A percentile compares a stretch with the other conserved stretches of the same genome.
Evolutionary conservation across 2,329 filamentous ascomycete species (phyloP).

Genomic region (Thelonectria rubi): DNA sequence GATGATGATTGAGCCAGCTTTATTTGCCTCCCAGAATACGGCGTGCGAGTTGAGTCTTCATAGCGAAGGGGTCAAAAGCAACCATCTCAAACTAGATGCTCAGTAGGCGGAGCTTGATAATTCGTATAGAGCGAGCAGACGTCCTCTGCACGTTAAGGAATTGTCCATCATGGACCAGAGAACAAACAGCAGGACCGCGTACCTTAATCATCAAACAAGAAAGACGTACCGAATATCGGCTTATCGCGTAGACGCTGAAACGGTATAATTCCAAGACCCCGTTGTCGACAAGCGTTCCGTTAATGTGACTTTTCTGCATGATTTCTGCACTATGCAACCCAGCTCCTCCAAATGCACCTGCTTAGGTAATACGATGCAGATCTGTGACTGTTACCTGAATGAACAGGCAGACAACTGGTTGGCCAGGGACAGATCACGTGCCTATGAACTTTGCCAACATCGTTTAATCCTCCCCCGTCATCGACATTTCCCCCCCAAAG

Average conservation of each 20-base stretch:
- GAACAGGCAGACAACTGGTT: constrained; percentile 1
- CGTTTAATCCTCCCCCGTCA: constrained; percentile 42
- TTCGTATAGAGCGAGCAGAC: too few relatives aligned
- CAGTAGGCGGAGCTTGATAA: too few relatives aligned
- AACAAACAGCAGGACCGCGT: too few relatives aligned
- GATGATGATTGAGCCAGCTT: too few relatives aligned
- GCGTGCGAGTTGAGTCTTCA: too few relatives aligned
- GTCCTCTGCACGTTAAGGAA: too few relatives aligned
- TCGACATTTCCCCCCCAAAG: constrained; percentile 41
- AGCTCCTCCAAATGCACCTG: background rate
- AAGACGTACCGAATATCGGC: background rate
- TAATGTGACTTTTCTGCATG: constrained; percentile 11
- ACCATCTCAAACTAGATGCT: too few relatives aligned
- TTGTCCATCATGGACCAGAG: too few relatives aligned
- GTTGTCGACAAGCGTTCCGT: constrained; percentile 10
- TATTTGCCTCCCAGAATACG: too few relatives aligned
- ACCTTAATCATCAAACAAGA: background rate
- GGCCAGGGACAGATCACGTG: constrained; percentile 33
- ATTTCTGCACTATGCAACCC: background rate
- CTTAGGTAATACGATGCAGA: constrained; percentile 14
- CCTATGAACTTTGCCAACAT: constrained; percentile 1
- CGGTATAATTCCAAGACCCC: constrained; percentile 1
- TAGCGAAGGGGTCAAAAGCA: too few relatives aligned
- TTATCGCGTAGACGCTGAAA: background rate
- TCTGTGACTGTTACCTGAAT: constrained; percentile 1